Percentiles rank a stretch among this genome's conserved stretches.
These are phyloP conservation scores for Gigaspora rosea DNA, from an alignment of 192 early-diverging fungal species.

Conservation along the genomic window DNA sequence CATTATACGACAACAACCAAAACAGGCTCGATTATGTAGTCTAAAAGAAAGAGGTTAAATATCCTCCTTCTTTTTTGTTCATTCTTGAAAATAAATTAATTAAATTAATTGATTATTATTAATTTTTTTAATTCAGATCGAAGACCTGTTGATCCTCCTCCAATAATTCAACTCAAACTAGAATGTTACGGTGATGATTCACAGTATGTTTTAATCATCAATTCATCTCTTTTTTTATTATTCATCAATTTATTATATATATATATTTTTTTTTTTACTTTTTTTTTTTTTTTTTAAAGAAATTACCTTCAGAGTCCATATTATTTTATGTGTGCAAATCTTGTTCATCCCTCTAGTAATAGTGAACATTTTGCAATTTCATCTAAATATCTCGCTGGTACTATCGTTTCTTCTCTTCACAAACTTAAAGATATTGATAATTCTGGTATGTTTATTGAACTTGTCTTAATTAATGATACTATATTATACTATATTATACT, in stretches of 20 bases:
- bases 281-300: slow-evolving; percentile 25
- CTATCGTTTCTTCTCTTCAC: slow-evolving; percentile 87
- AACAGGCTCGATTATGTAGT: slow-evolving; percentile 85
- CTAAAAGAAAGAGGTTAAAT: slow-evolving; percentile 81
- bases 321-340: slow-evolving; percentile 93
- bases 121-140: slow-evolving; percentile 60
- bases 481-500: too few species aligned
- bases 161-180: slow-evolving; percentile 62
- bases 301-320: slow-evolving; percentile 73
- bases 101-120: too few species aligned
- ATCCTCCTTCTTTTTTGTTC: neutral
- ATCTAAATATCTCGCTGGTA: slow-evolving; percentile 81
- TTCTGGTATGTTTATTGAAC: slow-evolving; percentile 35
- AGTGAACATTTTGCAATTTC: slow-evolving; percentile 68
- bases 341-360: slow-evolving; percentile 67
- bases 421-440: slow-evolving; percentile 83
- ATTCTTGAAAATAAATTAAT: slow-evolving; percentile 1
- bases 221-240: neutral
- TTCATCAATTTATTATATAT: neutral
- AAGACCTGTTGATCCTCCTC: slow-evolving; percentile 77
- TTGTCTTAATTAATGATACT: too few species aligned
- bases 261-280: neutral
- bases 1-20: slow-evolving; percentile 79
- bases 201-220: slow-evolving; percentile 33
- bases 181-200: slow-evolving; percentile 37